Percentiles rank a stretch among this genome's conserved stretches.
Conservation (phyloP, 805 yeast genomes). For the Kuraishia borneana region DNA sequence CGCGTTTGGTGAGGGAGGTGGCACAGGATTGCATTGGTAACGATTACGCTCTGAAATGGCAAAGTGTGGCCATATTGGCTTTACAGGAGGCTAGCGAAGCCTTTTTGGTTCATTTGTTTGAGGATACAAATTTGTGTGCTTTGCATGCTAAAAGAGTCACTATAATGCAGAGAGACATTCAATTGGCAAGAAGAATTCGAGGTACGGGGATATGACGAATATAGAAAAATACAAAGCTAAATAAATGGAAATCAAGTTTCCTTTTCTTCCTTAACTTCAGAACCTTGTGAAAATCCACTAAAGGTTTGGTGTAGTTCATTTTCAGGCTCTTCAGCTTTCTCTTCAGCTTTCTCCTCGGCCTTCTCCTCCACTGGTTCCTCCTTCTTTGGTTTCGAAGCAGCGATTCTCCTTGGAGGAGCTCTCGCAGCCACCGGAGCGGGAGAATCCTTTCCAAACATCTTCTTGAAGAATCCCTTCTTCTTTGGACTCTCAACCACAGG, state of each 20-base stretch:
- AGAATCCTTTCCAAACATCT: not conserved
- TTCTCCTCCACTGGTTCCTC: conserved; percentile 3
- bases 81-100: conserved; percentile 79
- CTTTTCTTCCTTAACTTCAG: conserved; percentile 11
- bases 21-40: conserved; percentile 46
- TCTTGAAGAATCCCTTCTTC: conserved; percentile 4
- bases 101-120: conserved; percentile 57
- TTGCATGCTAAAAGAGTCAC: conserved; percentile 78
- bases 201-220: conserved; percentile 22
- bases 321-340: not conserved
- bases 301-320: conserved; percentile 17
- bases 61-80: conserved; percentile 65
- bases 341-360: conserved; percentile 4
- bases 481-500: conserved; percentile 5
- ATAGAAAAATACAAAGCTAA: not conserved
- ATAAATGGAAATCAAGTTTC: not conserved
- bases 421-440: conserved; percentile 4
- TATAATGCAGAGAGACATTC: conserved; percentile 75
- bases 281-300: conserved; percentile 35
- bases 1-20: conserved; percentile 64
- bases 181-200: conserved; percentile 66
- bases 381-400: conserved; percentile 1
- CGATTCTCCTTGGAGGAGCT: conserved; percentile 5
- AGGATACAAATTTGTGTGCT: conserved; percentile 70
- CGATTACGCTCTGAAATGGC: conserved; percentile 62